Percentiles rank a stretch among this genome's conserved stretches.
Conservation (phyloP, 2,329 filamentous ascomycete species). For the Neurospora sp. region DNA sequence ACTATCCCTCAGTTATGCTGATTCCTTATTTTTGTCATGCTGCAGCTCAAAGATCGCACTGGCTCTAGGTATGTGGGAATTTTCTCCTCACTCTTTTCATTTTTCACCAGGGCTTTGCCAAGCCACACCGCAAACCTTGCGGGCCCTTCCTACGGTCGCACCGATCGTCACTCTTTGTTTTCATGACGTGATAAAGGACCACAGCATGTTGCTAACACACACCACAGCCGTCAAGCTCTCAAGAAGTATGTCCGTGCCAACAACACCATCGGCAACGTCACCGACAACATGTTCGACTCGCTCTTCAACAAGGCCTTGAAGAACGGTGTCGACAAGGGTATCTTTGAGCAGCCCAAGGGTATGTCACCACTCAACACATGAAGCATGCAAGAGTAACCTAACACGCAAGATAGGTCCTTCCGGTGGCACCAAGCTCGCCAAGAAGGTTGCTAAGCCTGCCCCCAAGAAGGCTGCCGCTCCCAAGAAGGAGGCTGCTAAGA, state of each 20-base stretch:
- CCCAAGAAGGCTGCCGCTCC: constrained; percentile 22
- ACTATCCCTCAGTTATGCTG: constrained; percentile 23
- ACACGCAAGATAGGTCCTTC: constrained; percentile 54
- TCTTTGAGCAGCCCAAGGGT: constrained; percentile 90
- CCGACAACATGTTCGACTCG: constrained; percentile 51
- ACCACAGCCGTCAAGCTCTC: constrained; percentile 42
- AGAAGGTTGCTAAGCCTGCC: constrained; percentile 48
- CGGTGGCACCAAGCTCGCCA: constrained; percentile 84
- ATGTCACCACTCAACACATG: constrained; percentile 25
- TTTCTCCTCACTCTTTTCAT: constrained; percentile 5
- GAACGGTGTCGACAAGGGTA: constrained; percentile 73
- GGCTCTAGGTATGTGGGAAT: constrained; percentile 37
- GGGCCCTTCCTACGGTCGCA: constrained; percentile 3
- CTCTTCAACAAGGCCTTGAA: constrained; percentile 83
- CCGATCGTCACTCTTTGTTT: not conserved
- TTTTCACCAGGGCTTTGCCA: not conserved
- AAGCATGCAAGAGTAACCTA: constrained; percentile 3
- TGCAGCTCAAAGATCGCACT: constrained; percentile 53
- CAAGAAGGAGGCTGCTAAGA: constrained; percentile 29
- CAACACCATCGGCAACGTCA: constrained; percentile 34
- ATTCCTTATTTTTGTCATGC: constrained; percentile 23
- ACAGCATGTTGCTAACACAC: constrained; percentile 20
- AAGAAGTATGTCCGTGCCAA: constrained; percentile 53
- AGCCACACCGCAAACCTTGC: not conserved
- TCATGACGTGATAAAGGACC: not conserved